Evolutionary conservation across 495 filamentous ascomycete species (phyloP), one percentile per base, ranked within the genome.

Genomic region (Talaromyces thailandensis): DNA sequence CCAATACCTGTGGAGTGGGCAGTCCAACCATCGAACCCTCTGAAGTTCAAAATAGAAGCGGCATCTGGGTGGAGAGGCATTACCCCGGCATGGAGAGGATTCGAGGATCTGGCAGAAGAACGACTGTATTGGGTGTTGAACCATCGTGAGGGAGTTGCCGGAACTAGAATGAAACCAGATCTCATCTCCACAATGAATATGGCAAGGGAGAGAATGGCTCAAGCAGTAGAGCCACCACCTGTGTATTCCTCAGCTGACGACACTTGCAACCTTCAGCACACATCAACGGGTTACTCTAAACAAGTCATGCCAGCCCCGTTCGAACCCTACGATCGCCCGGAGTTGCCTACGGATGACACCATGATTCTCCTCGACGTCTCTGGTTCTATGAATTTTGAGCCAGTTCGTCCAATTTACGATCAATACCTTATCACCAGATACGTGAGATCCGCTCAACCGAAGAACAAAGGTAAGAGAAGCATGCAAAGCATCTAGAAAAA

Each of bases 121-220:
- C 72, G 78, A 16, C 63, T 79, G 18, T 81, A 79, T 62, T 81
- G 78, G 78, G 76, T 79, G 2, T 63, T 79, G 56, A 79, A 78
- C 64, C 74, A 81, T 64, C 68, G 76, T 62, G 68, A 67, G 45
- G 72, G 72, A 11, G 48, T 18, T 48, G 40, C 57, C 6, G 68
- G 68, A 25, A 60, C 61, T 56, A 64, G 70, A 45, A 56, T 79
- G 70, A 81, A 80, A 62, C 78, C 73, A 4, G 72, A 78, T 62
- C 61, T 73, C 12, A 78, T 79, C 32, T 78, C 77, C 9, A 71
- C 66, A 43, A 67, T 80, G 63, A 64, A 73, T 9, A 68, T 76
- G 72, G 77, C 77, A 51, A 69, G 70, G 2, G 67, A 64, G 3
- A 68, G 78, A 48, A 79, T 79, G 75, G 73, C 70, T 18, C 69